Base-by-base conservation (phyloP, 1,139 yeast genomes). In the Yamadazyma triangularis region DNA sequence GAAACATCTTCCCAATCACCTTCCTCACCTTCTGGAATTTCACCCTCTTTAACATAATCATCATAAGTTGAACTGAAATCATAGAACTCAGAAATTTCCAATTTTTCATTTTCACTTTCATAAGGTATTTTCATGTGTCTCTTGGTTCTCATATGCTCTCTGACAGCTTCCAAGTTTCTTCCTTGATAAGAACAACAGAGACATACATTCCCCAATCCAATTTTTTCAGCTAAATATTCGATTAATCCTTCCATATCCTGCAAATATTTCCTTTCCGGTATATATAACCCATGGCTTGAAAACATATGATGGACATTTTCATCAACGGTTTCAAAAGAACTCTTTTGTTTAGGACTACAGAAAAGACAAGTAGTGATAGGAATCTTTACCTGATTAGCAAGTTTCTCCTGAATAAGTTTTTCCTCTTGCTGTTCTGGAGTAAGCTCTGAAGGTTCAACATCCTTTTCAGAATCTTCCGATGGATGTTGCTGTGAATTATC, bases 111-210 rank as follows among this genome's bases (percentile, higher is more conserved):
- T 38, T 79, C 84, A 1, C 77, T 60, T 47, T 91, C 97, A 56
- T 86, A 93, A 0, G 98, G 97, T 35, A 91, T 73, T 53, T 77
- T 75, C 64, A 89, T 82, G 54, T 91, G 99, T 40, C 88, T 77
- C 57, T 91, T 91, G 13, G 83, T 72, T 6, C 70, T 51, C 87
- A 89, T 83, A 55, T 91, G 99, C 26, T 88, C 94, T 44, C 96
- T 78, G 6, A 86, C 91, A 35, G 95, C 86, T 50, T 86, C 95
- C 23, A 89, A 54, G 34, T 79, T 77, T 44, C 75, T 73, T 6
- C 97, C 97, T 56, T 86, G 88, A 54, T 81, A 93, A 29, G 68
- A 67, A 56, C 99, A 91, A 30, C 79, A 74, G 30, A 91, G 60
- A 56, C 99, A 91, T 46, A 84, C 77, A 47, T 84, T 81, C 26